Evolutionary conservation across 2,329 filamentous ascomycete genomes (phyloP), one percentile per base, ranked within the genome.

Genomic region (Truncatella angustata): DNA sequence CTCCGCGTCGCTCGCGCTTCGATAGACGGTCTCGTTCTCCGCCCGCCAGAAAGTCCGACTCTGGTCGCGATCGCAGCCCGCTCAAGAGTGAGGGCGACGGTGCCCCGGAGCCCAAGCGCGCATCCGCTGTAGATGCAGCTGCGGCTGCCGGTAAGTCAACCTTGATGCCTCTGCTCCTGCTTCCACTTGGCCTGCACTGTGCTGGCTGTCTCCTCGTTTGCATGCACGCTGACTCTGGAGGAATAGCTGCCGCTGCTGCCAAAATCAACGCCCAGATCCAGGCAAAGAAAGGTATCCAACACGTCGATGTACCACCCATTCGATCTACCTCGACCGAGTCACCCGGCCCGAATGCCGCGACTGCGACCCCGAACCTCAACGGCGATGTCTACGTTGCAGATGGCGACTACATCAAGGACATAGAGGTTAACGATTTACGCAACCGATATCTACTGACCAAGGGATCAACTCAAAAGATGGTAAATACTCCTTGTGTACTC

Each of bases 381-480:
- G 85, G 87, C 63, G 91, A 95, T 65, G 88, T 96, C 69, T 97
- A 97, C 68, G 88, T 96, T 63, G 88, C 92, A 56, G 94, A 97
- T 69, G 94, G 94, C 64, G 94, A 99, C 73, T 97, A 90, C 70
- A 97, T 99, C 74, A 94, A 95, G 73, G 94, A 99, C 67, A 96
- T 99, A 66, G 94, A 97, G 77, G 91, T 99, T 77, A 99, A 99
- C 72, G 93, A 97, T 73, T 76, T 97, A 66, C 88, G 93, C 59
- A 99, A 97, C 70, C 90, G 93, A 63, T 99, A 99, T 73, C 88
- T 92, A 70, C 81, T 99, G 76, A 99, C 93, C 59, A 97, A 97
- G 79, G 91, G 92, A 66, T 89, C 91, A 64, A 96, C 91, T 60
- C 94, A 97, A 80, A 96, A 96, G 84, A 96, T 94, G 93, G 94